Percentiles rank a stretch among this genome's conserved stretches.
Conservation (phyloP, 2,329 filamentous ascomycete genomes). For the Emergomyces pasteurianus region DNA sequence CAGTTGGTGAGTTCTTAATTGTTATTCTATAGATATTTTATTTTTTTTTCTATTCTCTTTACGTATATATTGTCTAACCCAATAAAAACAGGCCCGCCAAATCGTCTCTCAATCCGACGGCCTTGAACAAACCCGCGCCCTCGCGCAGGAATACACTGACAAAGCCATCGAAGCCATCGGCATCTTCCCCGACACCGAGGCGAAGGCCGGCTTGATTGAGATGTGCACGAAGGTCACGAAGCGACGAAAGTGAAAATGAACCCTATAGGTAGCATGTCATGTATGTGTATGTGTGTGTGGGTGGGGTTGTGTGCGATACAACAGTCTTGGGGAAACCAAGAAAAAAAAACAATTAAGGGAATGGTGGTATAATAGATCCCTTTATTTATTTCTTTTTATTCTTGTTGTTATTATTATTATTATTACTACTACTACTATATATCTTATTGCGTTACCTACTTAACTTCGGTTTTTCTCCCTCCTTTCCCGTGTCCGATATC, state of each 20-base stretch:
- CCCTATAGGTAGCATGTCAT: too few relatives aligned
- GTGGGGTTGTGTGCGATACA: too few relatives aligned
- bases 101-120: constrained; percentile 75
- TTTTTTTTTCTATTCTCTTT: not conserved
- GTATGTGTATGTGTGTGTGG: too few relatives aligned
- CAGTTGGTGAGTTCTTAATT: constrained; percentile 57
- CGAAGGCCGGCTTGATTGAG: constrained; percentile 79
- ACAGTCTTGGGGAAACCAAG: not conserved
- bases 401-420: too few relatives aligned
- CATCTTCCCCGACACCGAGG: constrained; percentile 83
- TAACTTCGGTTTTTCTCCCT: too few relatives aligned
- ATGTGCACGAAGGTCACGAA: constrained; percentile 91
- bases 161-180: constrained; percentile 77
- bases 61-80: not conserved
- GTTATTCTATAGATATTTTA: too few relatives aligned
- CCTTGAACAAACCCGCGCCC: constrained; percentile 77
- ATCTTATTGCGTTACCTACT: too few relatives aligned
- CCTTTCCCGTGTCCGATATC: too few relatives aligned
- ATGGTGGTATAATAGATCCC: too few relatives aligned
- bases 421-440: too few relatives aligned
- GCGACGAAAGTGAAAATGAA: constrained; percentile 55
- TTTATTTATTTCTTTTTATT: too few relatives aligned
- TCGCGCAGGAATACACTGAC: constrained; percentile 84
- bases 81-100: constrained; percentile 61
- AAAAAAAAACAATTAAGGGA: not conserved